Conservation (phyloP, 164 flowering plant genomes). For the Nymphaea colorata region DNA sequence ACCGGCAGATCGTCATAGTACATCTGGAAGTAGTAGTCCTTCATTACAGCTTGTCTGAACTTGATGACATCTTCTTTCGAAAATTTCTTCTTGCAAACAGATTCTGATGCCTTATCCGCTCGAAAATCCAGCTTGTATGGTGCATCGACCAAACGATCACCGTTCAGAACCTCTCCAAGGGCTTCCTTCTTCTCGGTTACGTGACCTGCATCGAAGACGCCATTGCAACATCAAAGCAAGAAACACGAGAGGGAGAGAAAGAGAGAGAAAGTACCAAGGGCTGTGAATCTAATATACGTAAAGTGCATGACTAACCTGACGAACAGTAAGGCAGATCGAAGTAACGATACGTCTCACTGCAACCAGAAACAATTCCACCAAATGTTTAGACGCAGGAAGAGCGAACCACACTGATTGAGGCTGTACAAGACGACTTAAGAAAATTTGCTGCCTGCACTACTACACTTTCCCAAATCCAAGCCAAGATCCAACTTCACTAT, state of each 20-base stretch:
- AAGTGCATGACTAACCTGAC: slow-evolving; percentile 11
- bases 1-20: slow-evolving; percentile 31
- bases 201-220: slow-evolving; percentile 5
- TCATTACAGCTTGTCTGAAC: slow-evolving; percentile 22
- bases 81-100: slow-evolving; percentile 21
- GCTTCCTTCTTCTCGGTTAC: slow-evolving; percentile 30
- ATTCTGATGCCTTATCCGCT: slow-evolving; percentile 19
- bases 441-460: not conserved
- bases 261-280: not conserved
- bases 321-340: slow-evolving; percentile 33
- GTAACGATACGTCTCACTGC: slow-evolving; percentile 32
- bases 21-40: slow-evolving; percentile 34
- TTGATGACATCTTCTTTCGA: slow-evolving; percentile 15
- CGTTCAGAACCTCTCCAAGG: slow-evolving; percentile 29
- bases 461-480: not conserved
- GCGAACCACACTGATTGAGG: not conserved
- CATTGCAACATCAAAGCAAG: not conserved
- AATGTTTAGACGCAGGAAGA: not conserved
- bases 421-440: not conserved
- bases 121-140: slow-evolving; percentile 26
- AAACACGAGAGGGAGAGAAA: not conserved
- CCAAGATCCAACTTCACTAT: not conserved
- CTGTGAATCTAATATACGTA: not conserved
- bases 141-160: slow-evolving; percentile 30
- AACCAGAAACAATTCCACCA: slow-evolving; percentile 2